phyloP scores from a whole-genome alignment of 1,139 yeast genomes.

The Yamadazyma pseudoaaseri region DNA sequence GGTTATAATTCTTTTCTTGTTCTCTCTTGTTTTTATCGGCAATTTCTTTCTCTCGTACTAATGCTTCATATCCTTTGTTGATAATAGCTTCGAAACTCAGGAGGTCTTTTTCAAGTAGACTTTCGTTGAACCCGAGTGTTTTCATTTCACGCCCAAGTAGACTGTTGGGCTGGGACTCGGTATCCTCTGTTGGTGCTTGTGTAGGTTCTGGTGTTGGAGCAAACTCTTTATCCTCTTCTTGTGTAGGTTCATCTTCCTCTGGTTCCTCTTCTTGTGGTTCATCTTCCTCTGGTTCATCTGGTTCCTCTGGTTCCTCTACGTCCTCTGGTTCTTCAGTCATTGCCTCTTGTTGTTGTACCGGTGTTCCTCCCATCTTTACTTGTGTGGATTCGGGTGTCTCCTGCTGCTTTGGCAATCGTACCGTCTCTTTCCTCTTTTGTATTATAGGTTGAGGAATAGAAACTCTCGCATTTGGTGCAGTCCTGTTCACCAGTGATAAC shows the following conservation, averaged over 20 bases:
- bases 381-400: no score
- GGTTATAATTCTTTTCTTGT: constrained; percentile 17
- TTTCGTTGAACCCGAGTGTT: constrained; percentile 4
- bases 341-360: not conserved
- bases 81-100: constrained; percentile 5
- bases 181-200: not conserved
- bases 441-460: not conserved
- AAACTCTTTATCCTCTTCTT: not conserved
- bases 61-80: constrained; percentile 4
- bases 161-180: not conserved
- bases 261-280: not conserved
- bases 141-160: constrained; percentile 3
- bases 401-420: no score
- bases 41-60: constrained; percentile 1
- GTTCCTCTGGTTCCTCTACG: not conserved
- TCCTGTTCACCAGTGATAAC: not conserved
- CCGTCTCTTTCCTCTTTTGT: not conserved
- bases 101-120: constrained; percentile 4
- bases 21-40: constrained; percentile 9
- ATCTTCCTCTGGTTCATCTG: not conserved
- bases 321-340: not conserved
- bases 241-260: not conserved
- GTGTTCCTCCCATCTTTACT: not conserved
- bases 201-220: not conserved
- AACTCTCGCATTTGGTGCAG: not conserved